Evolutionary conservation across 345 rosid species (phyloP).

Genomic region (Cardamine occulta): DNA sequence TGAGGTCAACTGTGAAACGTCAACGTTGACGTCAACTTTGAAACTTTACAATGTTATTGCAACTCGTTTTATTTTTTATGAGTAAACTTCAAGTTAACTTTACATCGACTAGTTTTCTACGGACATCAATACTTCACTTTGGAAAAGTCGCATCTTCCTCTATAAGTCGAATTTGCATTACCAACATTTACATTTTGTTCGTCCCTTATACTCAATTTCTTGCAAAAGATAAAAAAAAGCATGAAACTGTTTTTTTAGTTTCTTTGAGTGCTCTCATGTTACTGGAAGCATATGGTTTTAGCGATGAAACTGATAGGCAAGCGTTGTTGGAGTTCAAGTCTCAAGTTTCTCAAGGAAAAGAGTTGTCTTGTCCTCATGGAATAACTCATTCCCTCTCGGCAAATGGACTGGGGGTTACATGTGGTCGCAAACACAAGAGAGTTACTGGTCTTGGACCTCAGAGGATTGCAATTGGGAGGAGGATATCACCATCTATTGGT

Average conservation of each 20-base stretch:
- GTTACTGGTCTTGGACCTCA: constrained; percentile 13
- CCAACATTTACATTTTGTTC: background rate
- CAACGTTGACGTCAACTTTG: too few relatives aligned
- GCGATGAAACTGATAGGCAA: constrained; percentile 23
- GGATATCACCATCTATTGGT: constrained; percentile 38
- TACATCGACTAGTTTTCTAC: too few relatives aligned
- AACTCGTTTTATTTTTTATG: too few relatives aligned
- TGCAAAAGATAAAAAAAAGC: background rate
- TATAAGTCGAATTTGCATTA: background rate
- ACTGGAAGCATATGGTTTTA: constrained; percentile 16
- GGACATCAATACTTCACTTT: too few relatives aligned
- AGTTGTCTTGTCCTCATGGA: constrained; percentile 41
- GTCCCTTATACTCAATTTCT: background rate
- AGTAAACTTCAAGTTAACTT: too few relatives aligned
- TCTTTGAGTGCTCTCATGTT: constrained; percentile 8
- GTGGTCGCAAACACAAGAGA: constrained; percentile 39
- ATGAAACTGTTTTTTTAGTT: constrained; percentile 25
- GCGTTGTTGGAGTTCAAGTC: constrained; percentile 33
- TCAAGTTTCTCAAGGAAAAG: constrained; percentile 8
- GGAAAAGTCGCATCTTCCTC: too few relatives aligned
- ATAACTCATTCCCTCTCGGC: constrained; percentile 42
- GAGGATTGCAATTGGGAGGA: constrained; percentile 20
- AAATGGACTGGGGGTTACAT: constrained; percentile 41
- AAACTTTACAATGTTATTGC: too few relatives aligned
- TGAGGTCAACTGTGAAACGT: too few relatives aligned